Percentiles rank a stretch among this genome's conserved stretches.
phyloP scores from a whole-genome alignment of 108 stramenopile genomes.

The Cylindrotheca fusiformis region DNA sequence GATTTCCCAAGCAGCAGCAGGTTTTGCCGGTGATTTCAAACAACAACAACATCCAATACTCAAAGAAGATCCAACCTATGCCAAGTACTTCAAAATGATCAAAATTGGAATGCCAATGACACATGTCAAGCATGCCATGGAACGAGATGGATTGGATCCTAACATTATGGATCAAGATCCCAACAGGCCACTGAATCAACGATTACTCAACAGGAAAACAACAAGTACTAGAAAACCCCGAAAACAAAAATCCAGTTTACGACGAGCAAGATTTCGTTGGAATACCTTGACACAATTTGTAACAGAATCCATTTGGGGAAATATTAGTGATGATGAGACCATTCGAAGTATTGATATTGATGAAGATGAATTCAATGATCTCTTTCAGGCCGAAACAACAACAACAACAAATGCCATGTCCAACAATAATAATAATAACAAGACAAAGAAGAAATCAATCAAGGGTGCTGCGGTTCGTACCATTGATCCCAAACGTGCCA shows the following conservation, averaged over 20 bases:
- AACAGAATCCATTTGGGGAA: conserved; percentile 83
- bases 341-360: conserved; percentile 77
- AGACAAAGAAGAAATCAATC: conserved; percentile 18
- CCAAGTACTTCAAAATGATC: conserved; percentile 78
- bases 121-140: conserved; percentile 87
- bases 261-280: conserved; percentile 89
- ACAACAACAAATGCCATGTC: conserved; percentile 1
- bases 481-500: conserved; percentile 88
- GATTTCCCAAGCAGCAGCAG: no score
- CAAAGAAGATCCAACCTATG: conserved; percentile 81
- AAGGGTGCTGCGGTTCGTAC: conserved; percentile 62
- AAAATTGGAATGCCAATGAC: conserved; percentile 85
- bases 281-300: conserved; percentile 66
- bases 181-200: conserved; percentile 65
- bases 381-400: conserved; percentile 74
- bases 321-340: conserved; percentile 67
- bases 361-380: conserved; percentile 73
- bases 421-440: conserved; percentile 20
- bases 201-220: conserved; percentile 41
- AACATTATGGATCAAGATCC: conserved; percentile 81
- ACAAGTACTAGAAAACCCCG: conserved; percentile 43
- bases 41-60: conserved; percentile 46
- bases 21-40: no score
- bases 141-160: conserved; percentile 77
- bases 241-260: conserved; percentile 60